Evolutionary conservation across 2,329 filamentous ascomycete species (phyloP), one percentile per base, ranked within the genome.

Genomic region (Myriangium duriaei): DNA sequence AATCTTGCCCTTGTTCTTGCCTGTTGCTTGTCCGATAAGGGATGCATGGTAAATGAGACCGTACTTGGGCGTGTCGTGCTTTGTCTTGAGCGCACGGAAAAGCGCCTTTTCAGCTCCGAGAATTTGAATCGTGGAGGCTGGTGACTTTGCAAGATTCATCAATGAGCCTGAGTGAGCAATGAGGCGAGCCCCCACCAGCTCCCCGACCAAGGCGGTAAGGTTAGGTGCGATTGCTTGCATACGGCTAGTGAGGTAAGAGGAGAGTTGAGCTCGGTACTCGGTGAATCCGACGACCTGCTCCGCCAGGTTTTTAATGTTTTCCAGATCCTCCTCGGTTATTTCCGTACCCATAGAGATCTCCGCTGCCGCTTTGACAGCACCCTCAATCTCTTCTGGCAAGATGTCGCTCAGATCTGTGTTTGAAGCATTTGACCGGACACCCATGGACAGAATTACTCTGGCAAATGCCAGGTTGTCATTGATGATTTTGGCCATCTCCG

Each of bases 1-100:
- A 56, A 98, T 94, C 72, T 98, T 98, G 53, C 91, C 91, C 79
- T 98, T 98, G 71, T 96, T 96, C 69, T 85, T 88, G 54, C 91
- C 91, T 13, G 84, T 93, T 18, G 91, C 91, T 67, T 98, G 91
- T 31, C 91, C 92, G 48, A 98, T 92, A 32, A 98, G 74, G 17
- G 84, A 91, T 34, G 83, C 81, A 63, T 93, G 82, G 66, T 91
- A 92, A 59, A 92, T 84, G 47, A 93, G 72, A 72, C 91, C 91
- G 55, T 96, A 98, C 65, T 96, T 98, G 57, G 91, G 91, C 28
- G 91, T 98, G 57, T 95, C 86, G 63, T 96, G 88, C 73, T 98
- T 96, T 34, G 91, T 98, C 76, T 98, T 98, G 47, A 98, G 72
- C 13, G 91, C 91, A 55, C 91, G 79, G 79, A 98, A 98, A 31